phyloP scores from a whole-genome alignment of 2,329 filamentous ascomycete genomes.

The Neopestalotiopsis clavispora region DNA sequence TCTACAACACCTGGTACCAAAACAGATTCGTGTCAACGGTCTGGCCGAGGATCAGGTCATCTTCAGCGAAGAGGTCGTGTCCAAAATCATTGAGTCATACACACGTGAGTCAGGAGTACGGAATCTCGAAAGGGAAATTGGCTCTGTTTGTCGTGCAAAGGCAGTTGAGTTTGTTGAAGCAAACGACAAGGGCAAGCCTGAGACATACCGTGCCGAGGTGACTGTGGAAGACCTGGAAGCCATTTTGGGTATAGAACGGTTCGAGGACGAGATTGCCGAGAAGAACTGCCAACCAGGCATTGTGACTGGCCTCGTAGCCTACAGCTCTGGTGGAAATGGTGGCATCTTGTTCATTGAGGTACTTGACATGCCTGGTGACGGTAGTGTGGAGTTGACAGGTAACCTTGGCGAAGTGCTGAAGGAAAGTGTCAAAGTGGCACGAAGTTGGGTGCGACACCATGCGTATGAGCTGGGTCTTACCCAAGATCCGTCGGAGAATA shows the following conservation, averaged over 20 bases:
- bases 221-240: constrained; percentile 82
- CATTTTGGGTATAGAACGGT: constrained; percentile 91
- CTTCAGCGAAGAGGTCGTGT: constrained; percentile 82
- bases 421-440: constrained; percentile 93
- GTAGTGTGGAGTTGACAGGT: constrained; percentile 91
- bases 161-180: constrained; percentile 94
- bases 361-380: constrained; percentile 93
- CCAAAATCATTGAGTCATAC: constrained; percentile 95
- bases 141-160: constrained; percentile 91
- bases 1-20: constrained; percentile 89
- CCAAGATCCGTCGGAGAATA: constrained; percentile 80
- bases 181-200: constrained; percentile 72
- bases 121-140: constrained; percentile 94
- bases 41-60: constrained; percentile 75
- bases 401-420: constrained; percentile 97
- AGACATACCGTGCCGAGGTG: constrained; percentile 75
- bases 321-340: constrained; percentile 89
- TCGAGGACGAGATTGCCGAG: constrained; percentile 94
- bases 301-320: constrained; percentile 94
- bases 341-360: constrained; percentile 98
- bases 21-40: constrained; percentile 91
- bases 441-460: constrained; percentile 97
- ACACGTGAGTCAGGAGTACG: constrained; percentile 96
- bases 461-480: constrained; percentile 89
- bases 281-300: constrained; percentile 84